Base-by-base conservation (phyloP, 2,329 filamentous ascomycete species). In the Aspergillus novoparasiticus region DNA sequence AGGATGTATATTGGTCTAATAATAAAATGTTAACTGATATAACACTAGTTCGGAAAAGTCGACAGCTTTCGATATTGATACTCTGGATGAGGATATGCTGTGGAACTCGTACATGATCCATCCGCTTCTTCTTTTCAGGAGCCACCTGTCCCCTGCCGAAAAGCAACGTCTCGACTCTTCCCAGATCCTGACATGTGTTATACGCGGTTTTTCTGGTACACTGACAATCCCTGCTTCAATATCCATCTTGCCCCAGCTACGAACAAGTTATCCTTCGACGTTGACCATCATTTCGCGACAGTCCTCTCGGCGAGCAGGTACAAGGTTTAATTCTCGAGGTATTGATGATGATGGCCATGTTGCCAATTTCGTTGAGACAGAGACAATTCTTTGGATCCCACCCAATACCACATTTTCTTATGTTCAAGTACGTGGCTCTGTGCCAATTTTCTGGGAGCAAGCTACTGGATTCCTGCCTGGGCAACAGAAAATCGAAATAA, bases 51-150 rank as follows among this genome's bases (percentile, higher is more conserved):
- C 90, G 16, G 87, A 90, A 61, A 92, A 94, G 74, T 87, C 87
- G 23, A 85, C 89, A 51, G 89, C 90, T 0, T 94, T 98, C 66
- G 92, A 96, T 66, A 93, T 97, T 64, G 93, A 97, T 75, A 95
- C 92, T 72, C 89, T 98, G 65, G 93, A 99, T 76, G 90, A 93
- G 72, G 90, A 91, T 1, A 97, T 97, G 75, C 81, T 99, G 21
- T 99, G 95, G 95, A 99, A 99, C 75, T 96, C 93, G 4, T 97
- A 96, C 79, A 97, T 99, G 93, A 97, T 99, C 71, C 90, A 91
- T 67, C 94, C 95, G 6, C 84, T 99, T 59, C 89, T 97, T 34
- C 87, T 93, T 75, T 98, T 99, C 76, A 89, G 95, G 50, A 93
- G 90, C 34, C 87, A 92, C 21, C 84, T 99, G 54, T 86, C 92